phyloP scores from a whole-genome alignment of 2,329 filamentous ascomycete genomes.

The Waltergamsia citrina region DNA sequence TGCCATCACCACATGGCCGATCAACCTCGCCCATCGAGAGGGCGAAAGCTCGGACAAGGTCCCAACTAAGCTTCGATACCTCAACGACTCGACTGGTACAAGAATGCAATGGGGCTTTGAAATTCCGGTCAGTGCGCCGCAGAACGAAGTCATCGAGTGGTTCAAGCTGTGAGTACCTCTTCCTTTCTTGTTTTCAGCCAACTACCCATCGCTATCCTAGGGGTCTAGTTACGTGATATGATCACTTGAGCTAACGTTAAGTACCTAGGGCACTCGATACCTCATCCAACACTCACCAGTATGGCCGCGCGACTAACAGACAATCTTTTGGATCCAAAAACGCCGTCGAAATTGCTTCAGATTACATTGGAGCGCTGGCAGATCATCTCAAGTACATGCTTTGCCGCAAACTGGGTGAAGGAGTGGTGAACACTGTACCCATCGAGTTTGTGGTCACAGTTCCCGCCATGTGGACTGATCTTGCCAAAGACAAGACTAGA shows the following conservation, averaged over 20 bases:
- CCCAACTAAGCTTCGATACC: conserved; percentile 33
- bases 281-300: conserved; percentile 18
- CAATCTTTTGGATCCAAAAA: too few relatives aligned
- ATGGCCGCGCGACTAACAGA: too few relatives aligned
- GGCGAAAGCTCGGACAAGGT: conserved; percentile 33
- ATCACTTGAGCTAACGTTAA: too few relatives aligned
- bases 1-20: conserved; percentile 31
- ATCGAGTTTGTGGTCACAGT: conserved; percentile 44
- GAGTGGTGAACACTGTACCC: conserved; percentile 27
- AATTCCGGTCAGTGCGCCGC: conserved; percentile 26
- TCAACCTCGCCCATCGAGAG: conserved; percentile 21
- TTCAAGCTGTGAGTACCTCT: conserved; percentile 35
- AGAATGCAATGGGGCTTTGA: conserved; percentile 35
- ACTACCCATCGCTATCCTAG: not conserved
- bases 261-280: conserved; percentile 12
- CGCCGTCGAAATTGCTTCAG: conserved; percentile 31
- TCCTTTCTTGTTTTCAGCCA: not conserved
- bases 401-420: conserved; percentile 28
- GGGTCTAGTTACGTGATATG: too few relatives aligned
- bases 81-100: too few relatives aligned
- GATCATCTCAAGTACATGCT: conserved; percentile 33
- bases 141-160: conserved; percentile 30
- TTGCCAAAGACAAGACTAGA: conserved; percentile 37
- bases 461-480: conserved; percentile 46
- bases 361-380: conserved; percentile 34